Base-by-base conservation (phyloP, 148 eudicot genomes). In the Cornus florida region DNA sequence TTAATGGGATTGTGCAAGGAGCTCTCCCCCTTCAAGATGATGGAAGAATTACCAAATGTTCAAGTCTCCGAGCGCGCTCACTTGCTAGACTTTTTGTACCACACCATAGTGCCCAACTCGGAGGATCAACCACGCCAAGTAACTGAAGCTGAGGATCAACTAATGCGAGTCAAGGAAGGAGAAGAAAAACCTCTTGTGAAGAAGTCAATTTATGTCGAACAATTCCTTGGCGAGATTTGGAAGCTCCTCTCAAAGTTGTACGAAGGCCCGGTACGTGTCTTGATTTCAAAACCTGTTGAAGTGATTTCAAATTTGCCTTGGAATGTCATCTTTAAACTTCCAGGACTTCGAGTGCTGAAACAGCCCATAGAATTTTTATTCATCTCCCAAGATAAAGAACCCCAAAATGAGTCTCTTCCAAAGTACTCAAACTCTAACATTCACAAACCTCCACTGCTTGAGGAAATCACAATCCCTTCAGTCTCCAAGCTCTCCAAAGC, bases 401-500 rank as follows among this genome's bases (percentile, higher is more conserved):
- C 23, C 39, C 62, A 75, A 66, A 72, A 74, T 4, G 71, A 64
- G 24, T 20, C 20, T 13, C 62, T 75, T 60, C 84, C 80, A 10
- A 68, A 28, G 28, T 28, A 68, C 33, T 77, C 75, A 1, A 43
- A 43, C 8, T 0, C 8, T 43, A 6, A 6, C 48, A 6, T 43
- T 43, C 4, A 43, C 48, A 43, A 43, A 43, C 48, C 48, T 43
- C 48, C 48, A 43, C 48, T 43, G 9, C 48, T 43, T 9, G 86
- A 86, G 57, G 89, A 86, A n/a, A 83, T 86, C 72, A 81, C 69
- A 80, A 81, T 86, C 16, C 89, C 89, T 48, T 81, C 86, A 5
- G 84, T 83, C n/a, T 20, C 73, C 13, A 75, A 81, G 22, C 53
- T 86, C 13, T 35, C 68, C 13, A 33, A 78, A 3, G 82, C 81